phyloP scores from a whole-genome alignment of 2,329 filamentous ascomycete species.

The Stromatinia cepivora region DNA sequence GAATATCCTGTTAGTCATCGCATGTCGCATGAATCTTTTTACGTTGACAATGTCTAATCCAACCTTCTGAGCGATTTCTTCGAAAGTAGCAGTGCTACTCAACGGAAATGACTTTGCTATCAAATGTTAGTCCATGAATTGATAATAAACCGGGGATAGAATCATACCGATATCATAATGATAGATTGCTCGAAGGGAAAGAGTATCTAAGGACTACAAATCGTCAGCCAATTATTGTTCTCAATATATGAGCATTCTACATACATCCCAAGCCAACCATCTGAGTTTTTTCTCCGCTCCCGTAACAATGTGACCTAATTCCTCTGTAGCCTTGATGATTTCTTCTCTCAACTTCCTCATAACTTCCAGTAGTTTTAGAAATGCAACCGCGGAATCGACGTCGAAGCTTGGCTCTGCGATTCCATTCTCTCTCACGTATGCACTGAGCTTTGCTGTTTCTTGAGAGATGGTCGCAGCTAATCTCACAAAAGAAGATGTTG shows the following conservation, averaged over 20 bases:
- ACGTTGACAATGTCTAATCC: constrained; percentile 52
- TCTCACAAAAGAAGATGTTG: background rate
- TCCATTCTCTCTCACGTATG: constrained; percentile 48
- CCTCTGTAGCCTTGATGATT: constrained; percentile 51
- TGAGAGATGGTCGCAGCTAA: constrained; percentile 50
- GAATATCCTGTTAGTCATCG: constrained; percentile 59
- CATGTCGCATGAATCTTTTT: constrained; percentile 54
- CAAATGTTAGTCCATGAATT: constrained; percentile 23
- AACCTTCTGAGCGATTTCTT: constrained; percentile 49
- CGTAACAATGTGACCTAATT: constrained; percentile 50
- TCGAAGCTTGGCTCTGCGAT: constrained; percentile 49
- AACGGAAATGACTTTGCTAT: constrained; percentile 54
- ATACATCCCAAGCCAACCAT: constrained; percentile 55
- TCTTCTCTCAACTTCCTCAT: constrained; percentile 49
- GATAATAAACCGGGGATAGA: background rate
- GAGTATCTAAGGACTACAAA: constrained; percentile 50
- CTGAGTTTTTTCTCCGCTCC: constrained; percentile 53
- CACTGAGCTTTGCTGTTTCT: constrained; percentile 53
- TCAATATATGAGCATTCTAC: constrained; percentile 31
- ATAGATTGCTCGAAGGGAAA: constrained; percentile 53
- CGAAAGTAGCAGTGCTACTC: constrained; percentile 47
- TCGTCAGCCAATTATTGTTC: constrained; percentile 24
- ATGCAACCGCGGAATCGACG: constrained; percentile 47
- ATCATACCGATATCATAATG: constrained; percentile 50
- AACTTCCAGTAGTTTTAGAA: constrained; percentile 50